Evolutionary conservation across 129 eudicot genomes (phyloP).

Genomic region (Gnaphalium uliginosum): DNA sequence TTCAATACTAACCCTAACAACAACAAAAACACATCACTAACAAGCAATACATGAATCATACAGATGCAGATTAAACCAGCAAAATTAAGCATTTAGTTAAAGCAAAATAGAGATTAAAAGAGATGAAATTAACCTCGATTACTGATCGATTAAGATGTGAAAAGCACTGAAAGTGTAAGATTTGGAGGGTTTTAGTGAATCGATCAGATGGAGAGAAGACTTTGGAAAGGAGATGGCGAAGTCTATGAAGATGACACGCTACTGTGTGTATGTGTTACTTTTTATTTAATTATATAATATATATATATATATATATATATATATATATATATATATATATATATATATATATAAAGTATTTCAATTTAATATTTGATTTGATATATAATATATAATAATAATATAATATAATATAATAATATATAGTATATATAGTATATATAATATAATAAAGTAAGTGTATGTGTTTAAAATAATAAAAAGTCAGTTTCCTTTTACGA

Average conservation of each 20-base stretch:
- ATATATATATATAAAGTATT: too few species aligned
- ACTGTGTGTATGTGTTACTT: conserved; percentile 21
- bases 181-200: conserved; percentile 23
- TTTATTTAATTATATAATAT: too few species aligned
- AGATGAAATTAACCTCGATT: conserved; percentile 27
- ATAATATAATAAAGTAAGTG: too few species aligned
- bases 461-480: too few species aligned
- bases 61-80: neutral
- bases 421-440: too few species aligned
- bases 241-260: conserved; percentile 41
- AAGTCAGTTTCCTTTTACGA: too few species aligned
- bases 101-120: neutral
- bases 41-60: conserved; percentile 2
- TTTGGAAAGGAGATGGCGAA: conserved; percentile 27
- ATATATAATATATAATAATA: too few species aligned
- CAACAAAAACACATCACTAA: conserved; percentile 10
- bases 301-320: too few species aligned
- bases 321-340: too few species aligned
- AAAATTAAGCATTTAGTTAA: neutral
- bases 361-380: too few species aligned
- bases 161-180: conserved; percentile 18
- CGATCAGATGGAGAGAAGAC: conserved; percentile 36
- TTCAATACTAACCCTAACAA: conserved; percentile 17
- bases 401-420: too few species aligned
- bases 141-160: conserved; percentile 4